Base-by-base conservation (phyloP, 306 rosid species). In the Malus orientalis region DNA sequence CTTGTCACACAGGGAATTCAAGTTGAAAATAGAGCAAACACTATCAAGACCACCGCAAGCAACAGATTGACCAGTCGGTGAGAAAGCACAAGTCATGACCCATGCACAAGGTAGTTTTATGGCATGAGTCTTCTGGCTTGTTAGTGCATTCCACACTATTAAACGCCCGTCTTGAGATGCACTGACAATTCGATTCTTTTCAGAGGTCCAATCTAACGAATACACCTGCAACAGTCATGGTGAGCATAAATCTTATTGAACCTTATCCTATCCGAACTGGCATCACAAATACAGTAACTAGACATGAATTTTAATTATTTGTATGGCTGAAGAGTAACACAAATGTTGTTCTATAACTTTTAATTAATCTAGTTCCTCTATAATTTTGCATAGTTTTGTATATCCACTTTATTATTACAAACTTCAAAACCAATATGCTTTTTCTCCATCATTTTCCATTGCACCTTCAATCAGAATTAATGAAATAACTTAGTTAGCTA, bases 31-130 rank as follows among this genome's bases (percentile, higher is more conserved):
- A 47, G 98, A 92, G 86, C 98, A 95, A 78, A 85, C 95, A 72
- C 97, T 95, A 82, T 95, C 98, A 74, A 95, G 98, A 70, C 98
- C 97, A 69, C 98, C 98, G 14, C 96, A 91, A 32, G 97, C 96
- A 73, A 92, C 98, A 54, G 98, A 92, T 80, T 81, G 98, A 74
- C 97, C 97, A 38, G 90, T 92, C 19, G 93, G 96, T 6, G 98
- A 92, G 85, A 92, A 95, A 74, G 97, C 96, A 81, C 98, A 92
- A 54, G 93, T 87, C 98, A 95, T 95, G 81, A 95, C 98, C 98
- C 98, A 95, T 71, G 98, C 96, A 81, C 98, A 95, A 66, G 98
- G 97, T 15, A 95, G 90, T 81, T 88, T 95, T 88, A 95, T 89
- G 27, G 91, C 87, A 82, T 95, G 98, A 67, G 88, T 95, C 85